phyloP scores from a whole-genome alignment of 1,284 basidiomycete species.

The Melampsora americana region DNA sequence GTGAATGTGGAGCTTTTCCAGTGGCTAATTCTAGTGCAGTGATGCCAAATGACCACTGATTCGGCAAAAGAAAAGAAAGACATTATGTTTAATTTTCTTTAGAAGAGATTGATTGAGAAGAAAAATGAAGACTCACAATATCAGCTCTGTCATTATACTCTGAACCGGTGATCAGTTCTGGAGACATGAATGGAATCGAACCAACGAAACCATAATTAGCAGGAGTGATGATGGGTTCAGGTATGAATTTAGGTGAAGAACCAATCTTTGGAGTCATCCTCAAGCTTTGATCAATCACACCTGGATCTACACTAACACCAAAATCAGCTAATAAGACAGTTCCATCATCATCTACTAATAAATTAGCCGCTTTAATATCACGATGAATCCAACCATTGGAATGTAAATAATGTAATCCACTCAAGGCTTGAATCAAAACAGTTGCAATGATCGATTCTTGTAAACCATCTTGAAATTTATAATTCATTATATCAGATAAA shows the following conservation, averaged over 20 bases:
- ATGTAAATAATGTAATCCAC: constrained; percentile 82
- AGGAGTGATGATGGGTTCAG: constrained; percentile 61
- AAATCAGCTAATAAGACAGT: constrained; percentile 84
- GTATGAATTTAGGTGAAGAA: constrained; percentile 47
- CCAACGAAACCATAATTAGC: constrained; percentile 78
- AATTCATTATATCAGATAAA: constrained; percentile 78
- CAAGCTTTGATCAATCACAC: constrained; percentile 60
- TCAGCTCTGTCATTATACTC: constrained; percentile 69
- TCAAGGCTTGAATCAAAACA: constrained; percentile 73
- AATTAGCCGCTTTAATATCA: constrained; percentile 82
- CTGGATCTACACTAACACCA: constrained; percentile 75
- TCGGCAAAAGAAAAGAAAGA: constrained; percentile 69
- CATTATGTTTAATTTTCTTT: constrained; percentile 77
- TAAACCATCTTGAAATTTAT: constrained; percentile 77
- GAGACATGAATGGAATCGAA: constrained; percentile 92
- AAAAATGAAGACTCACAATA: constrained; percentile 23
- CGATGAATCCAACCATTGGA: constrained; percentile 83
- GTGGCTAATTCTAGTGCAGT: constrained; percentile 75
- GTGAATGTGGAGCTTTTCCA: constrained; percentile 74
- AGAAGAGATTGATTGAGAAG: constrained; percentile 60
- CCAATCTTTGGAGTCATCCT: constrained; percentile 20
- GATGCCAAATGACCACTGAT: constrained; percentile 56
- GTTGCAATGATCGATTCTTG: constrained; percentile 79
- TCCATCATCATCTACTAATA: constrained; percentile 63
- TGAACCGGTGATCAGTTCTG: constrained; percentile 77